phyloP scores from a whole-genome alignment of 129 eudicot species.

The Lactuca saligna region DNA sequence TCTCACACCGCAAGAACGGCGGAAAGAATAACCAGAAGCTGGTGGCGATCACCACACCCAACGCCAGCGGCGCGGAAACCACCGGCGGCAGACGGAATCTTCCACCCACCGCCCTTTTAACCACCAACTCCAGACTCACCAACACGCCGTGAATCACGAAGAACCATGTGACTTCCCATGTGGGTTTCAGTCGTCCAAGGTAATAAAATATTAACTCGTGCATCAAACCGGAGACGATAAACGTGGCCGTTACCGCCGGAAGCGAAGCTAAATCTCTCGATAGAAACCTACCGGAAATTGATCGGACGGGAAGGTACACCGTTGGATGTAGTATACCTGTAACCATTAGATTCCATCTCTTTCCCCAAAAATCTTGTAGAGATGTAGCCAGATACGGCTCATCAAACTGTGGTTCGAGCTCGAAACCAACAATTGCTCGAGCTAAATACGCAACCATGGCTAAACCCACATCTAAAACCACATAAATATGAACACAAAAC shows the following conservation, averaged over 20 bases:
- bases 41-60: constrained; percentile 31
- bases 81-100: constrained; percentile 16
- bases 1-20: constrained; percentile 37
- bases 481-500: constrained; percentile 37
- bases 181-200: constrained; percentile 32
- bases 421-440: constrained; percentile 21
- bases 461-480: constrained; percentile 39
- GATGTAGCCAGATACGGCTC: constrained; percentile 51
- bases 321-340: constrained; percentile 33
- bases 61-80: constrained; percentile 31
- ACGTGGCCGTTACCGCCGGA: constrained; percentile 29
- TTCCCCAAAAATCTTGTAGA: constrained; percentile 60
- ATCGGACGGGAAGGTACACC: constrained; percentile 32
- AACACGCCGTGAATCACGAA: constrained; percentile 37
- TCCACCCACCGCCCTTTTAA: constrained; percentile 17
- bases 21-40: constrained; percentile 43
- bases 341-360: constrained; percentile 52
- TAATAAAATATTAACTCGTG: constrained; percentile 39
- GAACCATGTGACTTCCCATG: constrained; percentile 36
- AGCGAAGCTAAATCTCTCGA: constrained; percentile 12
- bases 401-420: constrained; percentile 44
- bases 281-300: not conserved
- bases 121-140: constrained; percentile 17
- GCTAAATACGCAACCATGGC: constrained; percentile 21
- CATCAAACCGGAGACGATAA: constrained; percentile 15